Percentiles rank a stretch among this genome's conserved stretches.
Evolutionary conservation across 2,329 filamentous ascomycete genomes (phyloP).

Genomic region (Beauveria sp.): DNA sequence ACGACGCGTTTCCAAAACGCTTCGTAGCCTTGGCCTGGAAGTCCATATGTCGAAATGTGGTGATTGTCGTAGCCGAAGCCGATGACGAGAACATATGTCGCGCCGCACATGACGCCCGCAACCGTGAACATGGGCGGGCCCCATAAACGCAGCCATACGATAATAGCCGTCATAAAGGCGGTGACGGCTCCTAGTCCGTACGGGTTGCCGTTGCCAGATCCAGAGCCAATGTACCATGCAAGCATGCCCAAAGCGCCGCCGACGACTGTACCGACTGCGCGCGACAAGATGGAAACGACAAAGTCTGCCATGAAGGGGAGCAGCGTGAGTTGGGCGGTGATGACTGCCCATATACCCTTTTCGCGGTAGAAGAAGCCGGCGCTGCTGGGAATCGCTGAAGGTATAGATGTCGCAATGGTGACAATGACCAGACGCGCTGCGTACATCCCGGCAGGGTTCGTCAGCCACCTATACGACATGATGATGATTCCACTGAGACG

Average conservation of each 20-base stretch:
- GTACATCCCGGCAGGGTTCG: conserved; percentile 35
- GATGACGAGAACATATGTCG: conserved; percentile 34
- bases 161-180: conserved; percentile 26
- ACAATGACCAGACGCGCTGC: conserved; percentile 39
- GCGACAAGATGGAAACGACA: conserved; percentile 33
- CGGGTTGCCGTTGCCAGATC: conserved; percentile 37
- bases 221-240: conserved; percentile 45
- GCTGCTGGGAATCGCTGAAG: conserved; percentile 31
- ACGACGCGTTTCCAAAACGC: conserved; percentile 40
- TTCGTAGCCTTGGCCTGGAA: conserved; percentile 37
- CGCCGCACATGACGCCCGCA: conserved; percentile 24
- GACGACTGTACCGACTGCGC: conserved; percentile 34
- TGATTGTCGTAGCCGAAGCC: conserved; percentile 39
- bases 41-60: conserved; percentile 35
- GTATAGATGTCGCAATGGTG: conserved; percentile 35
- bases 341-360: conserved; percentile 43
- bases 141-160: conserved; percentile 29
- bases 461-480: conserved; percentile 31
- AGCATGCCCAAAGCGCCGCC: conserved; percentile 39
- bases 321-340: conserved; percentile 40
- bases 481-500: conserved; percentile 16
- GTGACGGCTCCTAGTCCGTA: conserved; percentile 41
- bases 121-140: conserved; percentile 20
- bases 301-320: conserved; percentile 44
- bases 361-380: conserved; percentile 44